These are phyloP conservation scores for Paramyrothecium sp. DNA, from an alignment of 2,329 filamentous ascomycete species.

Conservation along the genomic window DNA sequence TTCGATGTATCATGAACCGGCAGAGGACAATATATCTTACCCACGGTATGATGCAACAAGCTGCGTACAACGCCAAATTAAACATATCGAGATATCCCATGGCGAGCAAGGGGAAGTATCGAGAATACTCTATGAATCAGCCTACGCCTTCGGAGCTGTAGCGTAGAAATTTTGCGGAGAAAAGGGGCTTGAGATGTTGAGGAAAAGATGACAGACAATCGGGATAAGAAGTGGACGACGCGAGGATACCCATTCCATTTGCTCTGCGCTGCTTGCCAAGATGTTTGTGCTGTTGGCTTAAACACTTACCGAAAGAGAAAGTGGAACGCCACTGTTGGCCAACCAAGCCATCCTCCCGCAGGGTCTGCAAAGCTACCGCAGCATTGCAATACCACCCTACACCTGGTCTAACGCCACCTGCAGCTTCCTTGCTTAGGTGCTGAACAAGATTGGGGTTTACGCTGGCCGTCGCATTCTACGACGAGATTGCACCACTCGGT, in stretches of 20 bases:
- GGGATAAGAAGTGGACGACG: background rate
- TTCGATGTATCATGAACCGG: background rate
- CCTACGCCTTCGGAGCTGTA: no score
- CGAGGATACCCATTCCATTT: background rate
- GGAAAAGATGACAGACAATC: background rate
- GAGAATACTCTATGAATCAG: background rate
- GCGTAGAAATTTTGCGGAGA: no score
- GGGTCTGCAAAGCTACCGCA: no score
- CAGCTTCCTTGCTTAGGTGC: no score
- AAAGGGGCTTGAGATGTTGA: no score
- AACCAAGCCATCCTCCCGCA: no score
- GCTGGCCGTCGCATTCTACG: no score
- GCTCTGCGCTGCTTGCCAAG: background rate
- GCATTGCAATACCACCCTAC: no score
- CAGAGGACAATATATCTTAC: background rate
- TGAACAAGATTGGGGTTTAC: no score
- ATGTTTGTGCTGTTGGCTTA: background rate
- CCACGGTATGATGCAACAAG: background rate
- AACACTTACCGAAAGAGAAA: background rate
- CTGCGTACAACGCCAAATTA: background rate
- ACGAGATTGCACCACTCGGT: no score
- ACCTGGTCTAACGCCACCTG: no score
- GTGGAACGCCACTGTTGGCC: background rate
- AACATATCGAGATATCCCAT: background rate
- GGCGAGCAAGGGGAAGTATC: background rate